Conservation (phyloP, 352 stramenopile genomes). For the Pythium dissotocum region DNA sequence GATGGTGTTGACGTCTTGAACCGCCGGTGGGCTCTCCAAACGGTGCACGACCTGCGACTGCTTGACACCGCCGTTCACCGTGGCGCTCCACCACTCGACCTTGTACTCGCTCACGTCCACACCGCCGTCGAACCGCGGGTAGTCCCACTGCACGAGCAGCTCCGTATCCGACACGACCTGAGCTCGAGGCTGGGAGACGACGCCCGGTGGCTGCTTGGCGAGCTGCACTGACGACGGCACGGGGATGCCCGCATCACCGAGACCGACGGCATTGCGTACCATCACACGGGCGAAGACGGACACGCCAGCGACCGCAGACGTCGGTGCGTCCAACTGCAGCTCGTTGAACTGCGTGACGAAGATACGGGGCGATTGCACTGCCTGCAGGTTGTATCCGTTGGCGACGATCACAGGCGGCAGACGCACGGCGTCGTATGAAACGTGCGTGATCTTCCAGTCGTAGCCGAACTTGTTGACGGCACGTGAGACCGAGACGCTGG, state of each 20-base stretch:
- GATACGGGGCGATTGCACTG: slow-evolving; percentile 45
- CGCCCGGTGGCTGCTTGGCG: slow-evolving; percentile 45
- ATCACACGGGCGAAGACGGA: slow-evolving; percentile 63
- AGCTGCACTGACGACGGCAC: slow-evolving; percentile 53
- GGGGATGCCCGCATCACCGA: slow-evolving; percentile 41
- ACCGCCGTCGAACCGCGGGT: slow-evolving; percentile 63
- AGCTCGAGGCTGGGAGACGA: slow-evolving; percentile 37
- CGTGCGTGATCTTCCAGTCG: slow-evolving; percentile 92
- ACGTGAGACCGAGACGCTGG: slow-evolving; percentile 88
- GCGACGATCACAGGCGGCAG: slow-evolving; percentile 31
- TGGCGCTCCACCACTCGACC: slow-evolving; percentile 67
- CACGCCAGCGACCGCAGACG: slow-evolving; percentile 33
- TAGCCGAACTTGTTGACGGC: slow-evolving; percentile 84
- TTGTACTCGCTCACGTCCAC: slow-evolving; percentile 76
- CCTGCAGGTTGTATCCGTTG: slow-evolving; percentile 55
- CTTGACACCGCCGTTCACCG: slow-evolving; percentile 40
- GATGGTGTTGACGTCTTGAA: slow-evolving; percentile 65
- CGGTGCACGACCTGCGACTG: slow-evolving; percentile 55
- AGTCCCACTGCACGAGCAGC: slow-evolving; percentile 78
- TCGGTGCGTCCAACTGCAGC: slow-evolving; percentile 36
- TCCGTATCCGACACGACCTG: slow-evolving; percentile 62
- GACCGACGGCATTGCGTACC: slow-evolving; percentile 60
- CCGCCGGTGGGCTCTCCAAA: slow-evolving; percentile 33
- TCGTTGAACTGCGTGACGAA: slow-evolving; percentile 55
- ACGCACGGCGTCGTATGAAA: slow-evolving; percentile 58